Conservation (phyloP, 1,284 basidiomycete species). For the Acaromyces ingoldii region DNA sequence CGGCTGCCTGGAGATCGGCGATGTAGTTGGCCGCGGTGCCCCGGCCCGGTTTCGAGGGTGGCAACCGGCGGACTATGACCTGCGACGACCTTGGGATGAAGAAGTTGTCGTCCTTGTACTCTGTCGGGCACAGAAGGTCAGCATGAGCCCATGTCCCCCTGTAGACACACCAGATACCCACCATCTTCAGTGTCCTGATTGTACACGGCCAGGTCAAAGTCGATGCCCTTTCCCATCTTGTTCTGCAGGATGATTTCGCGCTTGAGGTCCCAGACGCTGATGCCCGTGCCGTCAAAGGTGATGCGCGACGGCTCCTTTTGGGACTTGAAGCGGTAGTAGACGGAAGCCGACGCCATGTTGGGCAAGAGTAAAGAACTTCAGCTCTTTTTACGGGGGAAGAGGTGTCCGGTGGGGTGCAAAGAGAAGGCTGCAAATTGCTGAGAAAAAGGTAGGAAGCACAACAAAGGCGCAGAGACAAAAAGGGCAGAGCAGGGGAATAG, state of each 20-base stretch:
- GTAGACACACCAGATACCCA: constrained; percentile 1
- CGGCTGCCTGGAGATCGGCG: constrained; percentile 54
- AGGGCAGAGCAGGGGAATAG: too few relatives aligned
- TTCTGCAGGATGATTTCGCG: constrained; percentile 95
- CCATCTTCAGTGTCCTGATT: constrained; percentile 44
- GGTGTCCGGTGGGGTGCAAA: too few relatives aligned
- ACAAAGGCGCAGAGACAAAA: too few relatives aligned
- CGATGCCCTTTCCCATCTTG: constrained; percentile 89
- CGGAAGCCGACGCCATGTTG: constrained; percentile 54
- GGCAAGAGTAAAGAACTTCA: background rate
- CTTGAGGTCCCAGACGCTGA: constrained; percentile 98
- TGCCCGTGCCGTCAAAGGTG: constrained; percentile 95
- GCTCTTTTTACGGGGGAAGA: background rate
- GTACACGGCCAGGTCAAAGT: constrained; percentile 88
- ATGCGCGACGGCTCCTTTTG: constrained; percentile 89
- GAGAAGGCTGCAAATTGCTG: too few relatives aligned
- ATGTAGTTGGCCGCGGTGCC: constrained; percentile 87
- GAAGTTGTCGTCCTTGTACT: constrained; percentile 84
- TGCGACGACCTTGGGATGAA: constrained; percentile 92
- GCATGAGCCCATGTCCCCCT: background rate
- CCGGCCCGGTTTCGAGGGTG: constrained; percentile 76
- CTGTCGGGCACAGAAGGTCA: constrained; percentile 55
- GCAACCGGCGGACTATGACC: constrained; percentile 84
- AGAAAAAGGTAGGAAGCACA: too few relatives aligned
- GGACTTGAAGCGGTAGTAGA: constrained; percentile 98